Evolutionary conservation across 495 filamentous ascomycete species (phyloP).

Genomic region (Xylaria bambusicola): DNA sequence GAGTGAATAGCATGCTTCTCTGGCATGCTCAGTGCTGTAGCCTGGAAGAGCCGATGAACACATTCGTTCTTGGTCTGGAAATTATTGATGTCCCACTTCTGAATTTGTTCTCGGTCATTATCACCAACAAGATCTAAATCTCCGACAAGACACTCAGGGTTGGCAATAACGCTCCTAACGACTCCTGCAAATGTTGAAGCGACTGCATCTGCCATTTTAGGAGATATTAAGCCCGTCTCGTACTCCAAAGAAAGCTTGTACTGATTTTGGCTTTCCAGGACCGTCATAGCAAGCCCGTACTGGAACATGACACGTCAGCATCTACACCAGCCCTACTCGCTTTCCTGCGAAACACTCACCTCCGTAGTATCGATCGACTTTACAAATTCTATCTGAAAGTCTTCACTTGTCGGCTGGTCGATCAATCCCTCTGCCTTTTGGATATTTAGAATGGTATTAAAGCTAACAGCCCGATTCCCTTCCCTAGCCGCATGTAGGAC

Average conservation of each 20-base stretch:
- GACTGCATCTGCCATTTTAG: neutral
- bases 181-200: constrained; percentile 3
- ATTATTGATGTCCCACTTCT: neutral
- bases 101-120: neutral
- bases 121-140: constrained; percentile 2
- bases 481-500: neutral
- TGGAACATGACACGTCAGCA: neutral
- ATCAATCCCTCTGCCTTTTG: neutral
- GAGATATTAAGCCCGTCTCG: neutral
- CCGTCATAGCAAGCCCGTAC: constrained; percentile 8
- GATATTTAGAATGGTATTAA: constrained; percentile 48
- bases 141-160: constrained; percentile 4
- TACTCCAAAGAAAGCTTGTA: constrained; percentile 2
- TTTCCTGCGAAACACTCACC: neutral
- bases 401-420: constrained; percentile 34
- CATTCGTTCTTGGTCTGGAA: constrained; percentile 24
- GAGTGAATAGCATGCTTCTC: constrained; percentile 33
- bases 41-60: constrained; percentile 30
- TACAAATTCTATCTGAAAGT: constrained; percentile 51
- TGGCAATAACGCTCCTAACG: neutral
- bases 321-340: neutral
- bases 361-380: constrained; percentile 51
- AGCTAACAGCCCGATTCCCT: constrained; percentile 27
- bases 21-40: constrained; percentile 11
- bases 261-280: neutral